Evolutionary conservation across 2,329 filamentous ascomycete genomes (phyloP).

Genomic region (Fusarium guadeloupense): DNA sequence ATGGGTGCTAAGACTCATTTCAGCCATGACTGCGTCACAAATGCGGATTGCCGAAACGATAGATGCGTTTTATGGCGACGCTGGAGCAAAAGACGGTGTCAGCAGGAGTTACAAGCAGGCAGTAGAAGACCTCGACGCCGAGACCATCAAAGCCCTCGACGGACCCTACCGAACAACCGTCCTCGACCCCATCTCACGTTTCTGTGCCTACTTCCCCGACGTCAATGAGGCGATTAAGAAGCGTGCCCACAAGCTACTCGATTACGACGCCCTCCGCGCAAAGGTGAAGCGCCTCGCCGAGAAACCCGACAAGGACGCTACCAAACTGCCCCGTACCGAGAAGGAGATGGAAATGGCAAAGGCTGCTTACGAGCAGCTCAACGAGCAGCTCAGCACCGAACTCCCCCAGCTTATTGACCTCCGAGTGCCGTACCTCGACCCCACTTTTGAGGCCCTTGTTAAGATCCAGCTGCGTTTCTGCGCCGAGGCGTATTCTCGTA

Average conservation of each 20-base stretch:
- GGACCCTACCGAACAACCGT: constrained; percentile 95
- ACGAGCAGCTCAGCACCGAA: constrained; percentile 93
- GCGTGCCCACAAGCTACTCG: constrained; percentile 96
- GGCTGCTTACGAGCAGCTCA: constrained; percentile 92
- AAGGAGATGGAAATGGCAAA: constrained; percentile 97
- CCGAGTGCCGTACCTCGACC: constrained; percentile 95
- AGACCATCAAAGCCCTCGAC: constrained; percentile 98
- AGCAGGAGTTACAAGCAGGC: constrained; percentile 98
- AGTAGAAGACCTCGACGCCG: constrained; percentile 95
- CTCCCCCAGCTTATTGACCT: constrained; percentile 96
- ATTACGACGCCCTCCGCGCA: constrained; percentile 94
- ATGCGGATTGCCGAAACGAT: constrained; percentile 99
- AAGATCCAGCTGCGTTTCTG: constrained; percentile 99
- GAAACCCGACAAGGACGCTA: constrained; percentile 98
- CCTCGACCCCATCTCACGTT: constrained; percentile 92
- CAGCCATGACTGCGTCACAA: constrained; percentile 98
- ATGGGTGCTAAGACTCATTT: constrained; percentile 22
- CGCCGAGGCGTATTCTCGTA: constrained; percentile 94
- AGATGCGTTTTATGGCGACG: constrained; percentile 98
- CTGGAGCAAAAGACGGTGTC: constrained; percentile 92
- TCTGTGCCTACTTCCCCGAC: constrained; percentile 98
- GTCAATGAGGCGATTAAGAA: constrained; percentile 99
- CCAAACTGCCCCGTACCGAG: constrained; percentile 93
- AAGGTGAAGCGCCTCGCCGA: constrained; percentile 97
- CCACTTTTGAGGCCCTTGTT: constrained; percentile 95